Percentiles rank a stretch among this genome's conserved stretches.
These are phyloP conservation scores for Stentor coeruleus DNA, from an alignment of 73 alveolate genomes.

Conservation along the genomic window DNA sequence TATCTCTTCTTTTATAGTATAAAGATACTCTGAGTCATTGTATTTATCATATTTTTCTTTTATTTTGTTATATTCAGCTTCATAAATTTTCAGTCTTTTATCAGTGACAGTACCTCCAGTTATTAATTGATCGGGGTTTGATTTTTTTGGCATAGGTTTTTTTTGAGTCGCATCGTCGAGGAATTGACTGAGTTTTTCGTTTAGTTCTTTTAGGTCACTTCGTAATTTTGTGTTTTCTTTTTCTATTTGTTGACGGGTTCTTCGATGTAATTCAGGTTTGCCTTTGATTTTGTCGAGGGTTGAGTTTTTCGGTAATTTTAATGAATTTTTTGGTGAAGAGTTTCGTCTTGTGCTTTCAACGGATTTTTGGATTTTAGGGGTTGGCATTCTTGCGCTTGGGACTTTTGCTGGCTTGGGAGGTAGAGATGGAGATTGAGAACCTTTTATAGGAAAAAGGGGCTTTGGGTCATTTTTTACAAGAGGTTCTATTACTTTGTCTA, in stretches of 20 bases:
- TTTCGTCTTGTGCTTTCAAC: neutral
- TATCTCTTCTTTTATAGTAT: neutral
- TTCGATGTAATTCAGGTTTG: neutral
- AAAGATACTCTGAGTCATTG: neutral
- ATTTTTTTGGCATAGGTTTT: neutral
- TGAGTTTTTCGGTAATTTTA: slow-evolving; percentile 7
- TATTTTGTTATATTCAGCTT: neutral
- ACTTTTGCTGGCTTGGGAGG: no score
- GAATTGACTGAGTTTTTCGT: neutral
- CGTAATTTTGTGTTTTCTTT: neutral
- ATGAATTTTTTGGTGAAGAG: no score
- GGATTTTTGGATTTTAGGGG: neutral
- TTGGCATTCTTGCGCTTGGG: no score
- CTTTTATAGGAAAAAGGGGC: no score
- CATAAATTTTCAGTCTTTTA: neutral
- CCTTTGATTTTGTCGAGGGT: neutral
- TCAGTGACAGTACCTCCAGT: no score
- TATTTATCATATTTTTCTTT: neutral
- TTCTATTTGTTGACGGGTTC: neutral
- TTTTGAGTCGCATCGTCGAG: neutral
- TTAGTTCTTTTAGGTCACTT: neutral
- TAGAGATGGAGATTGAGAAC: no score
- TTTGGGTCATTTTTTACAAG: no score
- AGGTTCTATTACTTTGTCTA: no score
- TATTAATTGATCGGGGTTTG: neutral